These are phyloP conservation scores for Termitomyces bulborhizus DNA, from an alignment of 768 basidiomycete genomes.

Conservation along the genomic window DNA sequence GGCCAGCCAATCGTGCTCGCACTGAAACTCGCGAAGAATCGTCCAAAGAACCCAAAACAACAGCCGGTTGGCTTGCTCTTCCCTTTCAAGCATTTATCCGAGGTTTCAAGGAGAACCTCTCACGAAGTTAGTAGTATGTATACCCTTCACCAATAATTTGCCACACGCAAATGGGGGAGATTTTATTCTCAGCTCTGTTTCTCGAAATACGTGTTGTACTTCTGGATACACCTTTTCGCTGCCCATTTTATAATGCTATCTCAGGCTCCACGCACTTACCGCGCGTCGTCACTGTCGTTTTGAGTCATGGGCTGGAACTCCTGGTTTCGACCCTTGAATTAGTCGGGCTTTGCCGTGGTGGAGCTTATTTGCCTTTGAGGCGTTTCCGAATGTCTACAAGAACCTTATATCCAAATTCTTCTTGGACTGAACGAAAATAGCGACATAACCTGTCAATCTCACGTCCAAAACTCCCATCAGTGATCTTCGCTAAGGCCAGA, in stretches of 20 bases:
- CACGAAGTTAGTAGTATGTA: constrained; percentile 10
- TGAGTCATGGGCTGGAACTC: neutral
- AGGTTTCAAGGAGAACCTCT: constrained; percentile 60
- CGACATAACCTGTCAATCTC: neutral
- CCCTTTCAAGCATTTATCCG: constrained; percentile 61
- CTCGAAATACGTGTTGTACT: constrained; percentile 6
- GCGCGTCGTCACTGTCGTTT: constrained; percentile 1
- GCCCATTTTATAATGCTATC: constrained; percentile 6
- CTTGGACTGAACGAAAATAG: neutral
- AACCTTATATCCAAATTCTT: neutral
- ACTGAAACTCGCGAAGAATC: constrained; percentile 39
- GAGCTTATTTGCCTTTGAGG: constrained; percentile 9
- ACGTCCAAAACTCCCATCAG: neutral
- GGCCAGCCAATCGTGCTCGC: constrained; percentile 46
- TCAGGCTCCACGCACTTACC: constrained; percentile 4
- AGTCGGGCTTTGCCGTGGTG: constrained; percentile 13
- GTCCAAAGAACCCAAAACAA: constrained; percentile 36
- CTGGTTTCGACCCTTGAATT: constrained; percentile 1
- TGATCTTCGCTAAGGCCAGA: neutral
- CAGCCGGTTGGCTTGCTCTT: constrained; percentile 54
- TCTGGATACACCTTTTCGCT: constrained; percentile 4
- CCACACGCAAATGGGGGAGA: neutral
- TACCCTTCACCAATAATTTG: neutral
- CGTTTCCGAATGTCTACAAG: neutral
- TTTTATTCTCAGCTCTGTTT: neutral